Percentiles rank a stretch among this genome's conserved stretches.
These are phyloP conservation scores for Backusella mclennaniae DNA, from an alignment of 192 early-diverging fungal genomes.

Conservation along the genomic window DNA sequence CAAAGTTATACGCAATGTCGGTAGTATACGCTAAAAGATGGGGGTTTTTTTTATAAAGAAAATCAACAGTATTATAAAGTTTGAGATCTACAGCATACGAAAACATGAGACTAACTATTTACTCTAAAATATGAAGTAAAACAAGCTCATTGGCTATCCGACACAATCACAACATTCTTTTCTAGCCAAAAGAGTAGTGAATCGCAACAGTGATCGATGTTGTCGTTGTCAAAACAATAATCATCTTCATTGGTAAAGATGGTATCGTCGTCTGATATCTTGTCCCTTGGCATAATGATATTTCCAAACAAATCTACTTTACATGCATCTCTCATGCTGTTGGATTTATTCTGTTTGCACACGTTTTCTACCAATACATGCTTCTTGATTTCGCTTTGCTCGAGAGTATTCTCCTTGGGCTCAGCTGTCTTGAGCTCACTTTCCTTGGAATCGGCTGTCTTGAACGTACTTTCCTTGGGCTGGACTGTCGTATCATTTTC, in stretches of 20 bases:
- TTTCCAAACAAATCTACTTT: background rate
- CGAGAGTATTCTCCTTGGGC: too few species aligned
- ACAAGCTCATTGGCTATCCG: background rate
- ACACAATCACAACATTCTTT: background rate
- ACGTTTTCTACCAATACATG: background rate
- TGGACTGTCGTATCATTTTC: too few species aligned
- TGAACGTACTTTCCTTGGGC: background rate
- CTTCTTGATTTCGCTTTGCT: too few species aligned
- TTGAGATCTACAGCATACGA: too few species aligned
- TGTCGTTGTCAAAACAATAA: background rate
- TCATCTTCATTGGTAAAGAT: background rate
- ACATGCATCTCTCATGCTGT: too few species aligned
- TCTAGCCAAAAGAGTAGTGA: background rate
- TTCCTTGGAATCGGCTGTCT: background rate
- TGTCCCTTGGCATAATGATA: background rate
- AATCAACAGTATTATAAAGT: too few species aligned
- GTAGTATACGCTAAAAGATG: too few species aligned
- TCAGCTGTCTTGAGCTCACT: too few species aligned
- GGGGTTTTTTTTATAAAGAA: too few species aligned
- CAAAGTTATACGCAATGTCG: too few species aligned
- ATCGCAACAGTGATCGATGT: background rate
- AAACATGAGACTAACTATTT: too few species aligned
- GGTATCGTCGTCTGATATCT: background rate
- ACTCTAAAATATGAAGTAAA: too few species aligned
- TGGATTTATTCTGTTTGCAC: background rate